Conservation (phyloP, 73 alveolate genomes). For the Blepharisma japonicum region DNA sequence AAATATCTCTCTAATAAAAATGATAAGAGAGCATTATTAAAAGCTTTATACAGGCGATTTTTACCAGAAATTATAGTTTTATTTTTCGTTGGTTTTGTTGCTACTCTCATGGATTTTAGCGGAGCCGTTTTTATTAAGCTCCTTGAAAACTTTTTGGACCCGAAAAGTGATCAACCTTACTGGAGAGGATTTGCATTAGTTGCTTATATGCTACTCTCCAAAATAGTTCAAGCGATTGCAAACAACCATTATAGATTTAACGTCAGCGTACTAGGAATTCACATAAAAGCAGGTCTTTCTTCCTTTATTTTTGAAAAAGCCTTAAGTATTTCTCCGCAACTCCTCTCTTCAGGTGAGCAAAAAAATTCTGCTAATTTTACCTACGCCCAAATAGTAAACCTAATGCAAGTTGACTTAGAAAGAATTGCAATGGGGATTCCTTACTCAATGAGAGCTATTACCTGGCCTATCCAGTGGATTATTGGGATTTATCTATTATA, state of each 20-base stretch:
- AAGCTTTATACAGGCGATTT: constrained; percentile 19
- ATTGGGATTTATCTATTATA: not conserved
- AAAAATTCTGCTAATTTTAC: not conserved
- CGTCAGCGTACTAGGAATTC: not conserved
- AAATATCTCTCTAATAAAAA: not conserved
- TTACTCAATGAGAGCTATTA: constrained; percentile 20
- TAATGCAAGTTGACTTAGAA: constrained; percentile 13
- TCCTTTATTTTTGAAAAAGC: constrained; percentile 4
- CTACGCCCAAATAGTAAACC: constrained; percentile 8
- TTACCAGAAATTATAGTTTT: not conserved
- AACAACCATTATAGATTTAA: constrained; percentile 14
- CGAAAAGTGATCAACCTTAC: not conserved
- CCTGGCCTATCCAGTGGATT: constrained; percentile 21
- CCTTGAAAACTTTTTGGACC: not conserved
- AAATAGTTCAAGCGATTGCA: constrained; percentile 11
- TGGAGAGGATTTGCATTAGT: constrained; percentile 22
- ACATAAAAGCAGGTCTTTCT: constrained; percentile 28
- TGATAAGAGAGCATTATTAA: not conserved
- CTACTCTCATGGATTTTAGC: constrained; percentile 13
- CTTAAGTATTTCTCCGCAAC: not conserved
- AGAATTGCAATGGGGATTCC: not conserved
- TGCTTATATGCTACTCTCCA: not conserved
- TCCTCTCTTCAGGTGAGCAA: not conserved
- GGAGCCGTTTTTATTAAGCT: constrained; percentile 19
- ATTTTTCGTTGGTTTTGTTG: not conserved